phyloP scores from a whole-genome alignment of 163 green algal species.

The Scenedesmus sp. region DNA sequence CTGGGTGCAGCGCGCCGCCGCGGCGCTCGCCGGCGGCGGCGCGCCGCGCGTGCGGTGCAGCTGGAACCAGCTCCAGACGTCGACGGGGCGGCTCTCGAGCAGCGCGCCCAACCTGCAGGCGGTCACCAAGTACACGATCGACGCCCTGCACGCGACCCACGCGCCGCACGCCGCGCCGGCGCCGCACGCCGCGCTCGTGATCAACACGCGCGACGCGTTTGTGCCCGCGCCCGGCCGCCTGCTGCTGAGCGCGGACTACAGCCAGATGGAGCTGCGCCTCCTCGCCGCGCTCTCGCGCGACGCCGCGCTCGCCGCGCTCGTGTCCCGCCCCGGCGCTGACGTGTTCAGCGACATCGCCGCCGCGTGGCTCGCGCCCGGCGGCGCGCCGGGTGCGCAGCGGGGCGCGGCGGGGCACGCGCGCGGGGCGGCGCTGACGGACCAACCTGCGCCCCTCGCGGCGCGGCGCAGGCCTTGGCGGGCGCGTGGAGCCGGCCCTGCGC shows the following conservation, averaged over 20 bases:
- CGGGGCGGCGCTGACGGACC: background rate
- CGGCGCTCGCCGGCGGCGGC: background rate
- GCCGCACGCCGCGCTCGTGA: background rate
- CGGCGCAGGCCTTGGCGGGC: too few species aligned
- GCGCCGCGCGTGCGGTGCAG: constrained; percentile 51
- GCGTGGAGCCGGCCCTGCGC: constrained; percentile 22
- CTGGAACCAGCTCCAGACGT: constrained; percentile 76
- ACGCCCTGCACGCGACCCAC: background rate
- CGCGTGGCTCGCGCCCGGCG: constrained; percentile 52
- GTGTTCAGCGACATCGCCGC: constrained; percentile 66
- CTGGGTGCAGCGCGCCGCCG: constrained; percentile 9
- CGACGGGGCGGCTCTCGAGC: constrained; percentile 74
- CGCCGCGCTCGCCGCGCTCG: too few species aligned
- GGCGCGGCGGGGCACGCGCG: background rate
- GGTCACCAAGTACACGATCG: constrained; percentile 66
- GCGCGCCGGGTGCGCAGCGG: constrained; percentile 13
- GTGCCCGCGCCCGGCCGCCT: constrained; percentile 40
- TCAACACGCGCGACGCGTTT: constrained; percentile 64
- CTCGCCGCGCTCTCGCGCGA: constrained; percentile 65
- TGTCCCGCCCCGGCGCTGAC: constrained; percentile 50
- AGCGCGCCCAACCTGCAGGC: constrained; percentile 79
- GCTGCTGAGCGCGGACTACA: constrained; percentile 66
- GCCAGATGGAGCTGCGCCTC: constrained; percentile 62
- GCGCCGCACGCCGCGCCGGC: constrained; percentile 1
- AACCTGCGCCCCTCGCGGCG: background rate